These are phyloP conservation scores for Primulina tabacum DNA, from an alignment of 257 asterid species.

Conservation along the genomic window DNA sequence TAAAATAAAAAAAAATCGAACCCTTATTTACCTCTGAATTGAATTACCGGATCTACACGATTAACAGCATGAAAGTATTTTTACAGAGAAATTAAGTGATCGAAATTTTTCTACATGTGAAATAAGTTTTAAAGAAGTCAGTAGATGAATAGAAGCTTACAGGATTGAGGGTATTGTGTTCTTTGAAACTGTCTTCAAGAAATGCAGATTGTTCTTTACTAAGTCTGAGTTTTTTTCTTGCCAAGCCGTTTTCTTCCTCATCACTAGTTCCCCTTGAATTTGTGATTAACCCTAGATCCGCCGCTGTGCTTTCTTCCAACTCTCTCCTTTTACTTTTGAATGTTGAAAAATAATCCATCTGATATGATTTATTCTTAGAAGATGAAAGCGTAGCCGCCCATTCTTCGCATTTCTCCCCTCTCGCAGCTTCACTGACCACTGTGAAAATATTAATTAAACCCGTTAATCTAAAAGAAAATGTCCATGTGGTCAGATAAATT, in stretches of 20 bases:
- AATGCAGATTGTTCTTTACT: slow-evolving; percentile 77
- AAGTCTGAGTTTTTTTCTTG: slow-evolving; percentile 74
- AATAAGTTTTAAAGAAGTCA: too few species aligned
- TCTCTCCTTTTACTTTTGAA: slow-evolving; percentile 36
- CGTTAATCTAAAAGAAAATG: too few species aligned
- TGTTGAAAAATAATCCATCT: slow-evolving; percentile 45
- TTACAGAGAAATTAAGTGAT: too few species aligned
- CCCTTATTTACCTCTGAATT: too few species aligned
- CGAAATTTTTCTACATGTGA: too few species aligned
- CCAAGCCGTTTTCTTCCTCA: slow-evolving; percentile 39
- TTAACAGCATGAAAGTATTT: too few species aligned
- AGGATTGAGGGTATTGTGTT: slow-evolving; percentile 83
- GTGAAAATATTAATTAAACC: neutral
- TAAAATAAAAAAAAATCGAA: too few species aligned
- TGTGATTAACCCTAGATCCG: slow-evolving; percentile 22
- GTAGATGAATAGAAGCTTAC: slow-evolving; percentile 36
- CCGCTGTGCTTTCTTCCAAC: slow-evolving; percentile 22
- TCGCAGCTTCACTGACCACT: slow-evolving; percentile 44
- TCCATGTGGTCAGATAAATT: too few species aligned
- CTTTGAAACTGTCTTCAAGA: slow-evolving; percentile 91
- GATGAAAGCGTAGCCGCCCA: slow-evolving; percentile 48
- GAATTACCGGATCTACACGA: too few species aligned
- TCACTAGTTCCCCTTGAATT: slow-evolving; percentile 68
- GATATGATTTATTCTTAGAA: slow-evolving; percentile 50
- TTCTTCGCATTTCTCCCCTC: slow-evolving; percentile 28